These are phyloP conservation scores for Boletales sp. DNA, from an alignment of 768 basidiomycete species.

Conservation along the genomic window DNA sequence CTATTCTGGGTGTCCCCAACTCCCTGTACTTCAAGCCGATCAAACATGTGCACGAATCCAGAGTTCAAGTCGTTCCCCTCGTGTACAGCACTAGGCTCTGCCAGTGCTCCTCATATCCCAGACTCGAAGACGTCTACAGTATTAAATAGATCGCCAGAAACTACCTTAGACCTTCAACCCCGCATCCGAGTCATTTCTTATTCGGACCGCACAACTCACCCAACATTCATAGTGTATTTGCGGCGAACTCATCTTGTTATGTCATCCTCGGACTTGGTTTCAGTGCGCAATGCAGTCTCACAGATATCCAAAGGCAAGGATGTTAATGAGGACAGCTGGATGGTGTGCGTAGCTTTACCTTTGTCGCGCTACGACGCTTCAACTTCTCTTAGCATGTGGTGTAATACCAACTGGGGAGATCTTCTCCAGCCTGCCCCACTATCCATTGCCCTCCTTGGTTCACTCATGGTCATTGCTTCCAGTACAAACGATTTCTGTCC, in stretches of 20 bases:
- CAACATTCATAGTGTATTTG: too few relatives aligned
- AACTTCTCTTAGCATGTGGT: constrained; percentile 13
- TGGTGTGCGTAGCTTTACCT: constrained; percentile 9
- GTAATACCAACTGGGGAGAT: constrained; percentile 19
- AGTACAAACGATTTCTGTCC: constrained; percentile 15
- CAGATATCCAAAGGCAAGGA: constrained; percentile 19
- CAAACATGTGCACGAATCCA: too few relatives aligned
- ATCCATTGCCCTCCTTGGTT: constrained; percentile 15
- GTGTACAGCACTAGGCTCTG: too few relatives aligned
- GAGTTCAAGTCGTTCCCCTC: too few relatives aligned
- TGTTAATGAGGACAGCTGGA: constrained; percentile 20
- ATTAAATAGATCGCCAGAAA: too few relatives aligned
- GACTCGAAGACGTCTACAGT: too few relatives aligned
- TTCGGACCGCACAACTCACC: too few relatives aligned
- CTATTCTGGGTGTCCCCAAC: too few relatives aligned
- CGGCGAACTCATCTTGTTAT: neutral
- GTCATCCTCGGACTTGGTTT: constrained; percentile 10
- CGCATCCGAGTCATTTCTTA: too few relatives aligned
- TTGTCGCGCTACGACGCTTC: neutral
- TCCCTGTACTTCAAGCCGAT: too few relatives aligned
- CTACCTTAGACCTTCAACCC: too few relatives aligned
- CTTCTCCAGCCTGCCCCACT: constrained; percentile 18
- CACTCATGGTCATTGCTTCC: constrained; percentile 16
- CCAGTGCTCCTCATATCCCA: too few relatives aligned
- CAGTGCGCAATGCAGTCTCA: constrained; percentile 16